Percentiles rank a stretch among this genome's conserved stretches.
Conservation (phyloP, 352 stramenopile species). For the Aphanomyces stellatus region DNA sequence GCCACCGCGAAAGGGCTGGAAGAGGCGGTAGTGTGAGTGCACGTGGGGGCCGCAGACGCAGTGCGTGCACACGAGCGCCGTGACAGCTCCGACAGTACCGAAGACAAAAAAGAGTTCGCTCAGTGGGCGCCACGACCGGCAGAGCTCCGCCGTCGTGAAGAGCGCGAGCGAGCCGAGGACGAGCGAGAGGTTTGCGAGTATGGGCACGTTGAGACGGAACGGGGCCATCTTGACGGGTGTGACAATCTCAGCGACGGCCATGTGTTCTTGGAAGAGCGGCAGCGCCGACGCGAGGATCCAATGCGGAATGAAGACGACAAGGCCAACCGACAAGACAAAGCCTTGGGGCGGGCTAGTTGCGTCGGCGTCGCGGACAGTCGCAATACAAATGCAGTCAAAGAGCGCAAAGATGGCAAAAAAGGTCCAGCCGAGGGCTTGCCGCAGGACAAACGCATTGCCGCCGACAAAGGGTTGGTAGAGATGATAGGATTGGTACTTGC, state of each 20-base stretch:
- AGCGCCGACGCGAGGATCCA: conserved; percentile 33
- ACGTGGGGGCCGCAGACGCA: conserved; percentile 31
- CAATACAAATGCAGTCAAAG: conserved; percentile 39
- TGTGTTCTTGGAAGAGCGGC: conserved; percentile 2
- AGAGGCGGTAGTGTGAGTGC: conserved; percentile 30
- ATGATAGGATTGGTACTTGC: conserved; percentile 25
- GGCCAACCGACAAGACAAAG: conserved; percentile 27
- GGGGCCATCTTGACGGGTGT: conserved; percentile 13
- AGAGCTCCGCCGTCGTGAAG: conserved; percentile 30
- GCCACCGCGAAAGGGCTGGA: conserved; percentile 42
- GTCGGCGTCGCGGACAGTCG: conserved; percentile 21
- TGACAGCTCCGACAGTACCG: conserved; percentile 31
- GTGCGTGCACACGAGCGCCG: conserved; percentile 33
- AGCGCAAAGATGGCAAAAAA: conserved; percentile 40
- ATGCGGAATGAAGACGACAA: conserved; percentile 31
- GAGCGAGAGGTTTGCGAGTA: conserved; percentile 27
- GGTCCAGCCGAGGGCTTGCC: conserved; percentile 45
- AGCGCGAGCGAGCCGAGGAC: conserved; percentile 26
- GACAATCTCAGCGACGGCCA: neutral
- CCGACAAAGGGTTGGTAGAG: conserved; percentile 47
- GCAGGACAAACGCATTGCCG: conserved; percentile 34
- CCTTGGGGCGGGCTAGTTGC: conserved; percentile 21
- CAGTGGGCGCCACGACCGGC: conserved; percentile 17
- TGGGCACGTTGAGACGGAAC: conserved; percentile 23
- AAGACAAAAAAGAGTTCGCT: conserved; percentile 40